Conservation (phyloP, 2,329 filamentous ascomycete genomes). For the Grosmannia huntii region DNA sequence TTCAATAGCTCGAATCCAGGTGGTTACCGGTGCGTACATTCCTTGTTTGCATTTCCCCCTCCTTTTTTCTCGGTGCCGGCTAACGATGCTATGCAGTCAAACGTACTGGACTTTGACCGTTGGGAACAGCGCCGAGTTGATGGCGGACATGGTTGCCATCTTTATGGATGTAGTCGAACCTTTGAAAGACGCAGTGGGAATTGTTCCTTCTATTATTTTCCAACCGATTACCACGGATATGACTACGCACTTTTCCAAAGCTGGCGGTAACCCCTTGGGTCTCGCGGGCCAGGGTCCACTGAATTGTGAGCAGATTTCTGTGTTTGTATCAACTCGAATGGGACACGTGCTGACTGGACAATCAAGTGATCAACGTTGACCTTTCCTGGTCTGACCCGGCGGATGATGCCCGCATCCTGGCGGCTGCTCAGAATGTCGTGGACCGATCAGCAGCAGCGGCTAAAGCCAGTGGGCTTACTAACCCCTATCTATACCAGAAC, state of each 20-base stretch:
- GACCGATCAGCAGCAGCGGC: constrained; percentile 16
- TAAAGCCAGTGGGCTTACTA: constrained; percentile 15
- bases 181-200: not conserved
- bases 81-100: not conserved
- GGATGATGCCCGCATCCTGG: constrained; percentile 20
- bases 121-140: constrained; percentile 10
- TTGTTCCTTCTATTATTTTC: constrained; percentile 6
- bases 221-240: constrained; percentile 16
- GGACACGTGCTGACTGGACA: not conserved
- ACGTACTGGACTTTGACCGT: constrained; percentile 4
- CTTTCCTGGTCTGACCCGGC: constrained; percentile 14
- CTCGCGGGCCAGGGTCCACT: constrained; percentile 14
- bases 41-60: not conserved
- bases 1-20: constrained; percentile 2
- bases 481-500: constrained; percentile 28
- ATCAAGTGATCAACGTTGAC: constrained; percentile 11
- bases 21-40: not conserved
- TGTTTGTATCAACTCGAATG: not conserved
- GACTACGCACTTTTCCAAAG: constrained; percentile 18
- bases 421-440: constrained; percentile 12
- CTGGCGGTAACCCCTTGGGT: constrained; percentile 29
- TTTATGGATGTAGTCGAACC: constrained; percentile 6
- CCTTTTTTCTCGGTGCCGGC: not conserved
- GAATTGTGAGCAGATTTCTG: not conserved
- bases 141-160: constrained; percentile 4